Conservation (phyloP, 768 basidiomycete genomes). For the Rubroboletus pulcherrimus region DNA sequence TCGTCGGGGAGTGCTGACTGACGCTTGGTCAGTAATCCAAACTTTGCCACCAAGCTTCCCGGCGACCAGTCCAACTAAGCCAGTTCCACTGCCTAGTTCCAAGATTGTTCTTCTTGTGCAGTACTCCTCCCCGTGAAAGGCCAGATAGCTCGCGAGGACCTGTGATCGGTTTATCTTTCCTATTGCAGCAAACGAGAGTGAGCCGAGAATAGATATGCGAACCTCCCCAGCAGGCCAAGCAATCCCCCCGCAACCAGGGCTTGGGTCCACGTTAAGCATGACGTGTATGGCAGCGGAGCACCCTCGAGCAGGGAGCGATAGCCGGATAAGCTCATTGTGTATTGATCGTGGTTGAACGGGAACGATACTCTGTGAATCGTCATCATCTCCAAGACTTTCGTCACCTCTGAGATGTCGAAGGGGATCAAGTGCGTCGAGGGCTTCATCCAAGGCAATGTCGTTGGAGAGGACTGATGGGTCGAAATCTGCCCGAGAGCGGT, state of each 20-base stretch:
- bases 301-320: slow-evolving; percentile 33
- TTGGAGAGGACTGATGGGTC: slow-evolving; percentile 13
- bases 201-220: slow-evolving; percentile 16
- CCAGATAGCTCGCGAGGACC: slow-evolving; percentile 78
- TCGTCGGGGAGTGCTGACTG: slow-evolving; percentile 35
- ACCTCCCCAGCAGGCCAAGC: slow-evolving; percentile 94
- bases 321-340: slow-evolving; percentile 42
- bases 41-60: slow-evolving; percentile 64
- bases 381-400: slow-evolving; percentile 25
- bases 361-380: slow-evolving; percentile 34
- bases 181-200: background rate
- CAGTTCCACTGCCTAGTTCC: slow-evolving; percentile 90
- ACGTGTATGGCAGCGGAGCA: slow-evolving; percentile 24
- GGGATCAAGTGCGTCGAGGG: slow-evolving; percentile 53
- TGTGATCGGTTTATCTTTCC: slow-evolving; percentile 27
- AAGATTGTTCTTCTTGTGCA: slow-evolving; percentile 58
- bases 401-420: slow-evolving; percentile 56
- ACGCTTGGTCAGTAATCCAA: slow-evolving; percentile 91
- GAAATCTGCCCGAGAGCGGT: background rate
- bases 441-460: slow-evolving; percentile 49
- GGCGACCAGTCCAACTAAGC: slow-evolving; percentile 85
- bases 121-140: slow-evolving; percentile 46
- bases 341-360: slow-evolving; percentile 54
- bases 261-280: slow-evolving; percentile 64
- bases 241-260: slow-evolving; percentile 88